phyloP scores from a whole-genome alignment of 2,329 filamentous ascomycete genomes.

The Colletotrichum sansevieriae region DNA sequence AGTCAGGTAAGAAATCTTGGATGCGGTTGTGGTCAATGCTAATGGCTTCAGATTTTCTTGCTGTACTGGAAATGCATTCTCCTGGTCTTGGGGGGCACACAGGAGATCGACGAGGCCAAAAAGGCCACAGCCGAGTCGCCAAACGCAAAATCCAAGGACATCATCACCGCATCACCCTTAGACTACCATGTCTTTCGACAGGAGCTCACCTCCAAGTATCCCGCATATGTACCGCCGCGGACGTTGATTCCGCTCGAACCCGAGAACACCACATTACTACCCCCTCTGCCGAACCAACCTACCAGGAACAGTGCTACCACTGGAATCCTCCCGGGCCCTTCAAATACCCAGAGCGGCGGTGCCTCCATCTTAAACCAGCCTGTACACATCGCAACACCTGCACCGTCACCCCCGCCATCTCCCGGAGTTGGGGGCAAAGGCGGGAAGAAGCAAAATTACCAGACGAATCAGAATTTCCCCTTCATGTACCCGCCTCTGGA shows the following conservation, averaged over 20 bases:
- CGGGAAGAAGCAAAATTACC: conserved; percentile 98
- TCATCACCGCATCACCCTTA: conserved; percentile 91
- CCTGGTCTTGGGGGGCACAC: conserved; percentile 84
- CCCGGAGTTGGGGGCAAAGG: conserved; percentile 89
- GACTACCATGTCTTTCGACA: conserved; percentile 98
- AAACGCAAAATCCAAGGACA: conserved; percentile 74
- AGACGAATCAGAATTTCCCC: conserved; percentile 98
- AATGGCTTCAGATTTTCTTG: conserved; percentile 73
- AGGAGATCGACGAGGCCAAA: conserved; percentile 81
- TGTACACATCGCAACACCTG: conserved; percentile 98
- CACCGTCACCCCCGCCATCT: conserved; percentile 94
- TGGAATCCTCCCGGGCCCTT: conserved; percentile 70
- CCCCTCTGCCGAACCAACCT: conserved; percentile 83
- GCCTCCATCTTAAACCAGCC: conserved; percentile 93
- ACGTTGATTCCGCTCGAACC: conserved; percentile 87
- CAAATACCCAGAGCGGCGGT: conserved; percentile 68
- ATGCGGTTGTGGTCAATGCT: conserved; percentile 38
- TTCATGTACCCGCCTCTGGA: conserved; percentile 97
- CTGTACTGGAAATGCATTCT: conserved; percentile 94
- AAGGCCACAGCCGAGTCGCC: conserved; percentile 73
- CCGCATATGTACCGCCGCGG: conserved; percentile 91
- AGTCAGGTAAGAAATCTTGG: conserved; percentile 67
- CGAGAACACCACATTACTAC: conserved; percentile 91
- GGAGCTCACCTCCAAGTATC: conserved; percentile 98
- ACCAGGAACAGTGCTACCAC: conserved; percentile 71